Conservation (phyloP, 1,284 basidiomycete species). For the Boletus holoroseus region DNA sequence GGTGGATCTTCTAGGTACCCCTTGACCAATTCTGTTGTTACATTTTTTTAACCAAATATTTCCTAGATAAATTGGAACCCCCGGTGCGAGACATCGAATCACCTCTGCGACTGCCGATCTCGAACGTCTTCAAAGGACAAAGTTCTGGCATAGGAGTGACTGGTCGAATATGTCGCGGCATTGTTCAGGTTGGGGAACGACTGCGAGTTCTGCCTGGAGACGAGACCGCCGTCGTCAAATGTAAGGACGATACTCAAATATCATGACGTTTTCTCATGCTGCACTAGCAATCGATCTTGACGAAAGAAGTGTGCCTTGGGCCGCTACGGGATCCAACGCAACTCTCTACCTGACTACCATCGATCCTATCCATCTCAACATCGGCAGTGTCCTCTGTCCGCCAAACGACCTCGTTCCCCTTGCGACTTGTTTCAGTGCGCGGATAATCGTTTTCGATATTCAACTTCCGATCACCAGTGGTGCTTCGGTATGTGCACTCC, state of each 20-base stretch:
- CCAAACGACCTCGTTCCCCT: slow-evolving; percentile 67
- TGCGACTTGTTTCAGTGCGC: slow-evolving; percentile 72
- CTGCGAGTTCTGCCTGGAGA: slow-evolving; percentile 88
- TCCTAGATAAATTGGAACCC: slow-evolving; percentile 72
- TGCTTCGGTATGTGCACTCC: slow-evolving; percentile 55
- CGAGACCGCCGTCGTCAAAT: slow-evolving; percentile 78
- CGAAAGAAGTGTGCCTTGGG: slow-evolving; percentile 76
- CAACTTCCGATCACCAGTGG: slow-evolving; percentile 86
- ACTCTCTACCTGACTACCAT: slow-evolving; percentile 82
- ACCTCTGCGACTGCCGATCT: slow-evolving; percentile 83
- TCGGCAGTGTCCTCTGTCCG: slow-evolving; percentile 88
- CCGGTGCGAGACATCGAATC: slow-evolving; percentile 73
- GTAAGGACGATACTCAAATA: slow-evolving; percentile 39
- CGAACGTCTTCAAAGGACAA: slow-evolving; percentile 92
- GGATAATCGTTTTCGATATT: slow-evolving; percentile 93
- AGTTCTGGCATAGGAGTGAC: slow-evolving; percentile 78
- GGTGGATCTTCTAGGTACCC: slow-evolving; percentile 75
- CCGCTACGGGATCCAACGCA: slow-evolving; percentile 84
- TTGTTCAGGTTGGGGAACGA: slow-evolving; percentile 89
- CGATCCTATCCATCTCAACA: slow-evolving; percentile 80
- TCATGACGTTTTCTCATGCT: slow-evolving; percentile 12
- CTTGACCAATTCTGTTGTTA: neutral
- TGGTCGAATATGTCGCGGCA: slow-evolving; percentile 83
- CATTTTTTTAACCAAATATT: neutral
- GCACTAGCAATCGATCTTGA: slow-evolving; percentile 83